Conservation (phyloP, 2,329 filamentous ascomycete genomes). For the Cadophora malorum region DNA sequence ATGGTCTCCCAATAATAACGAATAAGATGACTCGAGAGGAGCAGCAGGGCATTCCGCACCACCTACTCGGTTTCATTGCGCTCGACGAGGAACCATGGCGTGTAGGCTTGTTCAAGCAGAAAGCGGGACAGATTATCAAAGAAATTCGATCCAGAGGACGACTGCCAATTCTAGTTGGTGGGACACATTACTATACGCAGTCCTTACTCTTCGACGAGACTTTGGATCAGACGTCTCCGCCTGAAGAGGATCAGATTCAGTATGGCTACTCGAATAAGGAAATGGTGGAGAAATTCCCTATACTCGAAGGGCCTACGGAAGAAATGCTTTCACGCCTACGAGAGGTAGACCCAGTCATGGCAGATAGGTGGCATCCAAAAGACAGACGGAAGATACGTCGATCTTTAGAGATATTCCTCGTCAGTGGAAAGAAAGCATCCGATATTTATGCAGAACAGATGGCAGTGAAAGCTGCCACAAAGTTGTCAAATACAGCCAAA, state of each 20-base stretch:
- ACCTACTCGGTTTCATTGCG: conserved; percentile 81
- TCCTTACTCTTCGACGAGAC: conserved; percentile 82
- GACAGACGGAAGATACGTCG: conserved; percentile 88
- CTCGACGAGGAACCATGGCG: conserved; percentile 83
- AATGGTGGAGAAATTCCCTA: conserved; percentile 62
- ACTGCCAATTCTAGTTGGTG: conserved; percentile 89
- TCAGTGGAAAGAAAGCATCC: conserved; percentile 81
- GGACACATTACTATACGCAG: conserved; percentile 95
- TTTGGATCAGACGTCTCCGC: conserved; percentile 55
- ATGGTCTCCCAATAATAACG: conserved; percentile 89
- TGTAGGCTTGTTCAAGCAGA: conserved; percentile 76
- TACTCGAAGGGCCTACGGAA: conserved; percentile 74
- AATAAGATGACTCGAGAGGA: conserved; percentile 86
- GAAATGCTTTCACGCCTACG: conserved; percentile 74
- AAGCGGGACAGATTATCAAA: conserved; percentile 71
- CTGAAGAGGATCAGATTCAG: conserved; percentile 39
- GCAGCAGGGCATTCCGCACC: conserved; percentile 81
- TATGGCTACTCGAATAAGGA: conserved; percentile 45
- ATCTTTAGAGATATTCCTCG: conserved; percentile 88
- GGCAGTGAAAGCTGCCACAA: conserved; percentile 47
- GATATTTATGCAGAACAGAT: conserved; percentile 86
- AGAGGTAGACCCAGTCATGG: conserved; percentile 89
- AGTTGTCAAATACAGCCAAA: conserved; percentile 26
- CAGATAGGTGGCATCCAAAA: conserved; percentile 90
- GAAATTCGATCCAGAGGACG: conserved; percentile 81